phyloP scores from a whole-genome alignment of 345 rosid species.

The Populus pruinosa region DNA sequence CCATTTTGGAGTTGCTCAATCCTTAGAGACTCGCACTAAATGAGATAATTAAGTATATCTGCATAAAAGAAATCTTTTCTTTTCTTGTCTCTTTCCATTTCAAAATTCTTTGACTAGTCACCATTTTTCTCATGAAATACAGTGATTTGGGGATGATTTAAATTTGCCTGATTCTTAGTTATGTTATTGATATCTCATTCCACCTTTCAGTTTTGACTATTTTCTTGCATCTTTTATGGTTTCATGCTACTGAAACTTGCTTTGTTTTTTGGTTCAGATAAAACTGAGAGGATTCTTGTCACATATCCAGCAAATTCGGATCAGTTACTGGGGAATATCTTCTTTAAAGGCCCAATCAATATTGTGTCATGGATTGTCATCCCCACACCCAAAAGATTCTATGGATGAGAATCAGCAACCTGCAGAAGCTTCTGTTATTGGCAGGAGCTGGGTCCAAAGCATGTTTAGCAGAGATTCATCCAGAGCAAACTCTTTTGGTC shows the following conservation, averaged over 20 bases:
- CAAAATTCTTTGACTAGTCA: neutral
- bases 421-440: constrained; percentile 84
- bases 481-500: constrained; percentile 65
- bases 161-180: neutral
- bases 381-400: constrained; percentile 80
- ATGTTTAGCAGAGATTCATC: constrained; percentile 96
- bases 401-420: constrained; percentile 76
- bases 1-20: neutral
- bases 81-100: neutral
- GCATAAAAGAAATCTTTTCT: neutral
- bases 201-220: neutral
- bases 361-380: constrained; percentile 65
- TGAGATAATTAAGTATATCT: neutral
- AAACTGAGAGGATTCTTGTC: constrained; percentile 93
- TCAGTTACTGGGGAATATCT: constrained; percentile 89
- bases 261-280: constrained; percentile 48
- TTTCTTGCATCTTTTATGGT: neutral
- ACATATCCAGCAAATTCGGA: constrained; percentile 88
- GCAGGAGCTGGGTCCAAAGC: constrained; percentile 99
- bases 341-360: constrained; percentile 57
- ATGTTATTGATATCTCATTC: neutral
- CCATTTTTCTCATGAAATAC: neutral
- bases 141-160: neutral
- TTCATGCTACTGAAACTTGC: neutral
- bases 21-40: neutral